phyloP scores from a whole-genome alignment of 768 basidiomycete genomes.

The Sarcodon sp. region DNA sequence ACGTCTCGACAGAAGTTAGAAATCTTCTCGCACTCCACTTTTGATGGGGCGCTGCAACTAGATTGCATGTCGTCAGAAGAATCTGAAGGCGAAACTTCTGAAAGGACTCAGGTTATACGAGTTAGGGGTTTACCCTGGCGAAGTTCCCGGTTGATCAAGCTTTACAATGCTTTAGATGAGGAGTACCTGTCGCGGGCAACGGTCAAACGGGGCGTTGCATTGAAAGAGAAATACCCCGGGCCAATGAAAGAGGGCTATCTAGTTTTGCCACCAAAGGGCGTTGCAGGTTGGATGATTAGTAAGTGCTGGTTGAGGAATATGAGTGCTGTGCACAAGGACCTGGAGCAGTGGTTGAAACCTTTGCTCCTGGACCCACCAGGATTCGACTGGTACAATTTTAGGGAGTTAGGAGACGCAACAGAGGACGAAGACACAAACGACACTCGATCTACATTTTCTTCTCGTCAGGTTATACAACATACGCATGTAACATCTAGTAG shows the following conservation, averaged over 20 bases:
- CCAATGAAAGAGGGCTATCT: slow-evolving; percentile 38
- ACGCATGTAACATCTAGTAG: background rate
- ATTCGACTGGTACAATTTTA: slow-evolving; percentile 37
- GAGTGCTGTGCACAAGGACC: slow-evolving; percentile 30
- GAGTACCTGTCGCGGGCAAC: slow-evolving; percentile 19
- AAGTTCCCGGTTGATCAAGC: slow-evolving; percentile 46
- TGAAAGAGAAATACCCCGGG: slow-evolving; percentile 40
- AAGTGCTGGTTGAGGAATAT: slow-evolving; percentile 41
- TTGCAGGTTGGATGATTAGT: slow-evolving; percentile 69
- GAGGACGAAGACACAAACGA: slow-evolving; percentile 18
- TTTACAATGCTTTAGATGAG: slow-evolving; percentile 50
- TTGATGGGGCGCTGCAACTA: slow-evolving; percentile 56
- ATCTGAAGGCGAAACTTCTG: slow-evolving; percentile 29
- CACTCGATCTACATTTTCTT: too few species aligned
- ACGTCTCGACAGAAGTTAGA: slow-evolving; percentile 41
- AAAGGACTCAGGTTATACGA: slow-evolving; percentile 25
- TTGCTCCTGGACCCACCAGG: slow-evolving; percentile 32
- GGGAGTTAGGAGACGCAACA: slow-evolving; percentile 43
- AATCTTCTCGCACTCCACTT: slow-evolving; percentile 45
- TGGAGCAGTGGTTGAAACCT: slow-evolving; percentile 27
- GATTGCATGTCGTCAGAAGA: slow-evolving; percentile 81
- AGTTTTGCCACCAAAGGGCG: slow-evolving; percentile 47
- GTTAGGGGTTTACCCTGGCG: slow-evolving; percentile 57
- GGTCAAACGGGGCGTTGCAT: slow-evolving; percentile 40
- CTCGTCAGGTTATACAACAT: background rate